Conservation (phyloP, 495 filamentous ascomycete genomes). For the Paragyromitra xinjiangensis region DNA sequence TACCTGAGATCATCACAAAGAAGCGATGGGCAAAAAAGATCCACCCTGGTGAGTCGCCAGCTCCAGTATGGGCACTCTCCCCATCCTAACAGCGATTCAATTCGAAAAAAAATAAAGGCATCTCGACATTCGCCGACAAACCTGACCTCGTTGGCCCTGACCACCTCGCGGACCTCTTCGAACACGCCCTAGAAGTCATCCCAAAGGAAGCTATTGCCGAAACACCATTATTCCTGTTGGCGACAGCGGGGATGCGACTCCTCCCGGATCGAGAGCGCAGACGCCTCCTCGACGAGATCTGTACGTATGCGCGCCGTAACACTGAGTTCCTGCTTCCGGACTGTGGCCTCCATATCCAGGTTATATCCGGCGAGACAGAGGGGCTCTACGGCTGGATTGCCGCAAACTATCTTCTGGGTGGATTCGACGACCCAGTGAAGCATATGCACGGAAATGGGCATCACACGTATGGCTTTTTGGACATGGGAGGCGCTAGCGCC, state of each 20-base stretch:
- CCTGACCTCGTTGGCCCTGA: slow-evolving; percentile 80
- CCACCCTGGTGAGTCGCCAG: slow-evolving; percentile 70
- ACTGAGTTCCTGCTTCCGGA: slow-evolving; percentile 89
- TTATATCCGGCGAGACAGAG: slow-evolving; percentile 96
- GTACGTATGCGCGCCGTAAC: slow-evolving; percentile 79
- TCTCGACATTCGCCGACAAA: slow-evolving; percentile 85
- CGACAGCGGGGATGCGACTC: slow-evolving; percentile 95
- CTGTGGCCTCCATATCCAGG: slow-evolving; percentile 88
- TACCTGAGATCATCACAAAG: slow-evolving; percentile 83
- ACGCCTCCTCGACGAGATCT: slow-evolving; percentile 78
- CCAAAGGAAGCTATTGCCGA: slow-evolving; percentile 78
- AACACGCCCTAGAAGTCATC: slow-evolving; percentile 85
- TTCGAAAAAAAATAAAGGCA: slow-evolving; percentile 62
- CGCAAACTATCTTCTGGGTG: slow-evolving; percentile 95
- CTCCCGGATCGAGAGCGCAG: slow-evolving; percentile 76
- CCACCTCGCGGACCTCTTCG: slow-evolving; percentile 78
- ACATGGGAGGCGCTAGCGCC: slow-evolving; percentile 97
- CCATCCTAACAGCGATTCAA: not conserved
- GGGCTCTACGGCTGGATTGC: slow-evolving; percentile 99
- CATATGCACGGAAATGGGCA: slow-evolving; percentile 83
- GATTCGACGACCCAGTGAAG: slow-evolving; percentile 80
- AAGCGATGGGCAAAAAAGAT: slow-evolving; percentile 94
- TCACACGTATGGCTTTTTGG: slow-evolving; percentile 95
- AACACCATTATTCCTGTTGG: slow-evolving; percentile 92
- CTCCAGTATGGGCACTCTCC: not conserved